Percentiles rank a stretch among this genome's conserved stretches.
phyloP scores from a whole-genome alignment of 176 grass and related monocot species.

The Musa beccarii region DNA sequence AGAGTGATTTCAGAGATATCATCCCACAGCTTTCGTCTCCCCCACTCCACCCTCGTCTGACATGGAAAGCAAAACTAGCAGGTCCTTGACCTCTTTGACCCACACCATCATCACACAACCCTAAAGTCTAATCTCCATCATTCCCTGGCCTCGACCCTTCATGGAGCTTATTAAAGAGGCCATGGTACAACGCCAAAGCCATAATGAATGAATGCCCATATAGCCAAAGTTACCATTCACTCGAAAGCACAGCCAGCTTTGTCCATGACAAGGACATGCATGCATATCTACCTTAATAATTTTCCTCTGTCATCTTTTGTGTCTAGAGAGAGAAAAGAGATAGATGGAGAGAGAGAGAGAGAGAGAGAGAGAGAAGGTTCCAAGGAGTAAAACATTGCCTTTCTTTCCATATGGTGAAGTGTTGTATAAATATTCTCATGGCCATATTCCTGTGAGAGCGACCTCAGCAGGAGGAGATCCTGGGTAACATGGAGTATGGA shows the following conservation, averaged over 20 bases:
- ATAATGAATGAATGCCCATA: slow-evolving; percentile 28
- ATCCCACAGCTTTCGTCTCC: slow-evolving; percentile 10
- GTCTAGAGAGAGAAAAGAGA: neutral
- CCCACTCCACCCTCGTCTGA: slow-evolving; percentile 10
- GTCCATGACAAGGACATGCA: slow-evolving; percentile 51
- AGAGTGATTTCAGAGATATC: slow-evolving; percentile 24
- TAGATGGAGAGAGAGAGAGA: neutral
- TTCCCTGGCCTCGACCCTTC: slow-evolving; percentile 27
- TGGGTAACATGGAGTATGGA: slow-evolving; percentile 2
- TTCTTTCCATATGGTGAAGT: slow-evolving; percentile 20
- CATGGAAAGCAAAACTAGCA: slow-evolving; percentile 31
- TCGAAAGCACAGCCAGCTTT: slow-evolving; percentile 51
- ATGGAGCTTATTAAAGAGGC: slow-evolving; percentile 28
- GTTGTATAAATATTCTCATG: slow-evolving; percentile 31
- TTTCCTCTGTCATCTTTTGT: slow-evolving; percentile 12
- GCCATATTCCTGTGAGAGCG: neutral
- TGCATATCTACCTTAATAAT: slow-evolving; percentile 28
- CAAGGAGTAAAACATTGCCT: too few relatives aligned
- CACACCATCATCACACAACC: slow-evolving; percentile 14
- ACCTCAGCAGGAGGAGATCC: slow-evolving; percentile 25
- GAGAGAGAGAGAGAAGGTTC: too few relatives aligned
- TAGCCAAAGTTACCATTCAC: slow-evolving; percentile 26
- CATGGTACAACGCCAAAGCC: neutral
- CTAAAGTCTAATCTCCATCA: slow-evolving; percentile 27
- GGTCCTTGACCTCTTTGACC: slow-evolving; percentile 19